Evolutionary conservation across 257 asterid species (phyloP).

Genomic region (Solanum gandarillasii): DNA sequence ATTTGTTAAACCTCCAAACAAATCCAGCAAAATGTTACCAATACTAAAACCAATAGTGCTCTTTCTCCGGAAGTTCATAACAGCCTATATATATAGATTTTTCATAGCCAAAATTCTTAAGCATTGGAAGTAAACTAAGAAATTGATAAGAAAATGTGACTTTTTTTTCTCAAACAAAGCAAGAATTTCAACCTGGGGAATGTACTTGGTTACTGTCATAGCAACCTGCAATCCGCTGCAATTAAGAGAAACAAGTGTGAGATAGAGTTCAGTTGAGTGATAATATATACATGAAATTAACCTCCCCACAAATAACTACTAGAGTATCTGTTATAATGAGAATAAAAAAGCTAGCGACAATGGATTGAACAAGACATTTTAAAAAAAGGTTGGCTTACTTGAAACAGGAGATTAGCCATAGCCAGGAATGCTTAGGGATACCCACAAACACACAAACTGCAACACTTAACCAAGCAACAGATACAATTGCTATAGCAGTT

Average conservation of each 20-base stretch:
- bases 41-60: constrained; percentile 93
- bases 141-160: background rate
- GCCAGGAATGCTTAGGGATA: constrained; percentile 73
- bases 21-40: constrained; percentile 84
- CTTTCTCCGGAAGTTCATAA: constrained; percentile 60
- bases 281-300: background rate
- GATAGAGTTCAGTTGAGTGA: background rate
- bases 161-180: background rate
- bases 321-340: background rate
- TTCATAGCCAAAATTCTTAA: background rate
- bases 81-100: constrained; percentile 34
- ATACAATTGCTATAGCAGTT: constrained; percentile 29
- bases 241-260: background rate
- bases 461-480: constrained; percentile 50
- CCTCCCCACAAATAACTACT: background rate
- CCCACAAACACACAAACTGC: constrained; percentile 62
- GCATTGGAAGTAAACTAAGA: background rate
- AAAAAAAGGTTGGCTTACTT: constrained; percentile 41
- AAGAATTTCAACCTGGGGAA: constrained; percentile 65
- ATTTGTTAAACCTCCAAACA: constrained; percentile 69
- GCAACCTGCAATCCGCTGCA: constrained; percentile 76
- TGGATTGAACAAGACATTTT: background rate
- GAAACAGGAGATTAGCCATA: constrained; percentile 84
- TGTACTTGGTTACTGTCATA: constrained; percentile 83
- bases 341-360: background rate